Base-by-base conservation (phyloP, 225 moss, liverwort and hornwort species). In the Ulota crispa region DNA sequence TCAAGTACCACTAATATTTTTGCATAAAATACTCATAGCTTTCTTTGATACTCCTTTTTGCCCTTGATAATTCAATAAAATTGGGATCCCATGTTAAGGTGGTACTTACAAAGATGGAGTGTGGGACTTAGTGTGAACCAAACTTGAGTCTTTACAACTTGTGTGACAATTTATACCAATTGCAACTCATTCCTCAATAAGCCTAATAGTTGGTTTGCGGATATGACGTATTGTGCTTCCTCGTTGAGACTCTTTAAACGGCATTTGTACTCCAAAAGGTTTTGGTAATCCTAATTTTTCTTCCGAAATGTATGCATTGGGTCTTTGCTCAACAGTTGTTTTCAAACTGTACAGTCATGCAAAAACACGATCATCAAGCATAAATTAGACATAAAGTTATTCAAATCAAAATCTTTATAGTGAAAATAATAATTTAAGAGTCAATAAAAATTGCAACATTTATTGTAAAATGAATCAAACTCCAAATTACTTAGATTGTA, bases 291-390 rank as follows among this genome's bases (percentile, higher is more conserved):
- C 92, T 0, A 97, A 64, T n/a, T 91, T 86, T 67, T 93, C 90
- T 34, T 92, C 81, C 0, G 72, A 92, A 85, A 97, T 80, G 7
- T 95, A 97, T 52, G 97, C 95, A 81, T 97, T 93, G 21, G 95
- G 87, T 73, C 95, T 86, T 64, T 88, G 92, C 63, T 89, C 85
- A 70, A 84, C 92, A 32, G 80, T 89, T 78, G 91, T 85, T 64
- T 74, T 87, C 30, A 27, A 23, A 5, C 87, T 89, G 9, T 9
- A 32, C 0, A n/a, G n/a, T n/a, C n/a, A 59, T 0, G 23, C 27
- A 42, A 24, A 0, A 45, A 78, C 13, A 2, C 9, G 1, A 64
- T 59, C 18, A 43, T 79, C 0, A 81, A 0, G 0, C 30, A 7
- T 36, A 36, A 36, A 36, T 36, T 36, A 36, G 7, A 36, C 7